Evolutionary conservation across 2,329 filamentous ascomycete species (phyloP).

Genomic region (Cordyceps militaris): DNA sequence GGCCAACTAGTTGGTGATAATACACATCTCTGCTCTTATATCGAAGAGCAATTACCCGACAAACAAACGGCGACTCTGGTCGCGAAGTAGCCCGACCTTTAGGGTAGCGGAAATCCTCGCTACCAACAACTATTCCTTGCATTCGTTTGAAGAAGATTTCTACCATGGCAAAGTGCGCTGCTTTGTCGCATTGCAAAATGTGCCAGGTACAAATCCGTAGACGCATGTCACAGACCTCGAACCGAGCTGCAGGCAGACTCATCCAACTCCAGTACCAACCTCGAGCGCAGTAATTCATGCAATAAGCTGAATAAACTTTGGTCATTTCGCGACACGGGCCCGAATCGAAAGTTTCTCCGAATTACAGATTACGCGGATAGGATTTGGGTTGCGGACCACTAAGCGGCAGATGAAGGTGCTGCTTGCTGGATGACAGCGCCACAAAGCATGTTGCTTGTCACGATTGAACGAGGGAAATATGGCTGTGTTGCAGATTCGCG

Average conservation of each 20-base stretch:
- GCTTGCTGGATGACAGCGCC: neutral
- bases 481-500: neutral
- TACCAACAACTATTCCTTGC: too few relatives aligned
- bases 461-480: neutral
- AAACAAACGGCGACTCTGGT: too few relatives aligned
- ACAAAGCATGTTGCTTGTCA: neutral
- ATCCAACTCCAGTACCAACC: neutral
- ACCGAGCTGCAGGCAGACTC: neutral
- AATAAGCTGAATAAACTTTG: neutral
- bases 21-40: neutral
- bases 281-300: neutral
- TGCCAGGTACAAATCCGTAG: too few relatives aligned
- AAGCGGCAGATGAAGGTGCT: neutral
- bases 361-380: too few relatives aligned
- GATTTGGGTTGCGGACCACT: neutral
- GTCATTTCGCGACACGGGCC: neutral
- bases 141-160: too few relatives aligned
- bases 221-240: neutral
- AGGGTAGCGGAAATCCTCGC: too few relatives aligned
- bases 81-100: too few relatives aligned
- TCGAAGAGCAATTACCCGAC: neutral
- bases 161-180: too few relatives aligned
- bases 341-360: neutral
- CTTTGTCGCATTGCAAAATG: too few relatives aligned
- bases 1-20: neutral